Evolutionary conservation across 495 filamentous ascomycete species (phyloP).

Genomic region (Penicillium salamii): DNA sequence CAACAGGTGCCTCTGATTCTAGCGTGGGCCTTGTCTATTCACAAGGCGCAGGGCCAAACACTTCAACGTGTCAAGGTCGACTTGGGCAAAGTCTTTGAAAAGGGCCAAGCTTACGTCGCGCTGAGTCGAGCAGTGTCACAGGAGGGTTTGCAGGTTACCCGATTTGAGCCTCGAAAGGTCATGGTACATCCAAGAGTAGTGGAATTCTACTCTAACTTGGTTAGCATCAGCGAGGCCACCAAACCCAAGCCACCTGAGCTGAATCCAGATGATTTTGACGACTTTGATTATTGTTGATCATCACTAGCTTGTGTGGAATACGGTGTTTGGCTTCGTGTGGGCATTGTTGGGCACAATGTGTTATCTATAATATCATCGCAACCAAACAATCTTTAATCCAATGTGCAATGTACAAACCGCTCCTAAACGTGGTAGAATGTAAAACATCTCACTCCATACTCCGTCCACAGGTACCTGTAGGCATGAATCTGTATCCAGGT

Average conservation of each 20-base stretch:
- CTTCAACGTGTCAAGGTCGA: constrained; percentile 94
- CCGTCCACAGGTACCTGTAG: too few relatives aligned
- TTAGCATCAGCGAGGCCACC: constrained; percentile 45
- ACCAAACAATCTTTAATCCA: too few relatives aligned
- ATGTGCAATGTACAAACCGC: too few relatives aligned
- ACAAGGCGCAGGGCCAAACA: constrained; percentile 97
- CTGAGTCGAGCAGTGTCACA: constrained; percentile 78
- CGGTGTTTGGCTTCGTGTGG: not conserved
- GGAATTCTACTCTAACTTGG: constrained; percentile 78
- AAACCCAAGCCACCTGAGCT: constrained; percentile 24
- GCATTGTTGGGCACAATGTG: not conserved
- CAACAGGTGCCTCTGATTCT: constrained; percentile 71
- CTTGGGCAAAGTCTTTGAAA: constrained; percentile 88
- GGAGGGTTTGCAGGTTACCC: constrained; percentile 80
- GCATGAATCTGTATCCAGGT: too few relatives aligned
- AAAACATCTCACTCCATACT: too few relatives aligned
- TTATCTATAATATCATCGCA: not conserved
- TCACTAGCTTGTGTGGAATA: constrained; percentile 1
- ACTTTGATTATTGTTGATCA: constrained; percentile 25
- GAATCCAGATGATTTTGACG: constrained; percentile 30
- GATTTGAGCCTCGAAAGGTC: constrained; percentile 87
- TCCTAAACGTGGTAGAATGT: too few relatives aligned
- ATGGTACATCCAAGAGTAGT: constrained; percentile 90
- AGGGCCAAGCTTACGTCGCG: constrained; percentile 68
- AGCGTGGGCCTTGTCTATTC: constrained; percentile 95